Base-by-base conservation (phyloP, 192 early-diverging fungal species). In the Rhizophlyctis rosea region DNA sequence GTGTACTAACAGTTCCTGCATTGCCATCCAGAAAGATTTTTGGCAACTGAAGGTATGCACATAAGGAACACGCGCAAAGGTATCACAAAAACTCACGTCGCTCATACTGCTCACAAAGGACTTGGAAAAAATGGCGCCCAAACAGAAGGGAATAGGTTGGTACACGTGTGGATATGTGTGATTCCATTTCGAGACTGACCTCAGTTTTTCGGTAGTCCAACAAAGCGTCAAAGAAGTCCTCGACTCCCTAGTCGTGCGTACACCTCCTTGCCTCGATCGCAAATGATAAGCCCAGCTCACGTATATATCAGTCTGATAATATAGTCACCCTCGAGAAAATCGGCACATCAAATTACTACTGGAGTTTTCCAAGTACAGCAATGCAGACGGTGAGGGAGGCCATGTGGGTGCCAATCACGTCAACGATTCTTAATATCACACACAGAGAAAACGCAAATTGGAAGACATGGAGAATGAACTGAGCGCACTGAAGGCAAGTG, bases 271-370 rank as follows among this genome's bases (percentile, higher is more conserved):
- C 30, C 16, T 47, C 25, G 29, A 11, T 25, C 1, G 1, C 36
- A 2, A 4, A 5, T 16, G 1, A 35, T 54, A 13, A 21, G 24
- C 51, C 62, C 16, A 31, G 31, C 39, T n/a, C 34, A 35, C 3
- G 27, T 9, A 51, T 0, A 0, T 9, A 49, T 11, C 33, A 76
- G 74, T 85, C 90, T 64, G 93, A 95, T 72, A 80, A 78, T 23
- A 62, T 93, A 18, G 91, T 92, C 9, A 81, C 79, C 25, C 71
- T 71, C 24, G 93, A 95, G 58, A 95, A 91, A 70, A 91, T 95
- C 53, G 93, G 91, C 2, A 86, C 86, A 16, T 91, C 91, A 23
- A 95, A 95, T 64, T 95, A 88, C 64, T 95, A 75, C 65, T 95
- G 93, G 93, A 84, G 90, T n/a, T 95, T 91, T 64, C 91, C 91